A percentile compares a stretch with the other conserved stretches of the same genome.
phyloP scores from a whole-genome alignment of 306 rosid genomes.

The Prunus campanulata region DNA sequence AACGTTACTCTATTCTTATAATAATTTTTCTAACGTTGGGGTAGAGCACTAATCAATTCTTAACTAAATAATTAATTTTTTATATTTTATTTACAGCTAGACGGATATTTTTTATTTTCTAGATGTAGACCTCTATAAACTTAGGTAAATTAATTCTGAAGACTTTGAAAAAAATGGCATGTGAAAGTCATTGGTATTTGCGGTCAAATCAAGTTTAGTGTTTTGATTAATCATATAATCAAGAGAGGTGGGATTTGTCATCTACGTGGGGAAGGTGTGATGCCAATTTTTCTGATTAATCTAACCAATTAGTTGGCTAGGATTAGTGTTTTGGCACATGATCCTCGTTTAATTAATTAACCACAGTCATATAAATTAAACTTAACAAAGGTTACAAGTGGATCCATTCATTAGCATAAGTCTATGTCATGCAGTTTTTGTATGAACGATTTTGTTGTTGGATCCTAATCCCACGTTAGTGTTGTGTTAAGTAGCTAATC shows the following conservation, averaged over 20 bases:
- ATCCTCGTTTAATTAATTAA: conserved; percentile 21
- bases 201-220: conserved; percentile 27
- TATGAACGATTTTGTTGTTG: too few relatives aligned
- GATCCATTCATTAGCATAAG: too few relatives aligned
- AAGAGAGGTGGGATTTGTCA: conserved; percentile 25
- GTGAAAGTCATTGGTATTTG: conserved; percentile 38
- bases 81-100: neutral
- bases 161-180: conserved; percentile 9
- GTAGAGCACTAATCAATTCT: neutral
- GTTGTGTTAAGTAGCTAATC: too few relatives aligned
- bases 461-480: too few relatives aligned
- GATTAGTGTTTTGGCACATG: conserved; percentile 17
- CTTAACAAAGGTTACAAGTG: too few relatives aligned
- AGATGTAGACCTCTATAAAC: too few relatives aligned
- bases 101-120: neutral
- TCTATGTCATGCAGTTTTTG: too few relatives aligned
- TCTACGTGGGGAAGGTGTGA: conserved; percentile 24
- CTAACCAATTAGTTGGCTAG: conserved; percentile 9
- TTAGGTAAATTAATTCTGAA: neutral
- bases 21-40: neutral
- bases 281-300: conserved; percentile 29
- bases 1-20: neutral
- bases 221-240: conserved; percentile 13
- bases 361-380: too few relatives aligned
- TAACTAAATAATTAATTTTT: neutral